These are phyloP conservation scores for Melampsora occidentalis DNA, from an alignment of 1,284 basidiomycete species.

Conservation along the genomic window DNA sequence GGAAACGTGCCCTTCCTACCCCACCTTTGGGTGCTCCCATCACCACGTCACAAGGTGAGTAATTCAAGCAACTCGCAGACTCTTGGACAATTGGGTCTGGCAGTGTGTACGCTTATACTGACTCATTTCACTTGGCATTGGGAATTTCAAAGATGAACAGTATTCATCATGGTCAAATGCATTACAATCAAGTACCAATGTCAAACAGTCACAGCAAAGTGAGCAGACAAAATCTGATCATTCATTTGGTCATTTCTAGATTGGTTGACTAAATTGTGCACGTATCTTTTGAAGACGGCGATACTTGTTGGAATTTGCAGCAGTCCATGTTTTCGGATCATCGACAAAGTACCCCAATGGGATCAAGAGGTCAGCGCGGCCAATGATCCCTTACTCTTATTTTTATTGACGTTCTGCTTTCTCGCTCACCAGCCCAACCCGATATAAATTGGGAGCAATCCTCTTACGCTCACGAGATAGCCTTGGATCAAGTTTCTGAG, in stretches of 20 bases:
- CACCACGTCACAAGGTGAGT: background rate
- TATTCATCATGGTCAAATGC: too few relatives aligned
- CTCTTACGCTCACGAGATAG: constrained; percentile 1
- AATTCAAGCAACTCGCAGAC: background rate
- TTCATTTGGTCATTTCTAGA: too few relatives aligned
- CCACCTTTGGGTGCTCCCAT: constrained; percentile 20
- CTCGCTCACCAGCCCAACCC: background rate
- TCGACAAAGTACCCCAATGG: background rate
- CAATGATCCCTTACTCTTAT: background rate
- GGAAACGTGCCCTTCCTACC: constrained; percentile 34
- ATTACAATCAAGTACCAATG: too few relatives aligned
- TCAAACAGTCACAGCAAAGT: too few relatives aligned
- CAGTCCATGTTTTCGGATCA: background rate
- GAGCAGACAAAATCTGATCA: too few relatives aligned
- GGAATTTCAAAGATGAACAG: too few relatives aligned
- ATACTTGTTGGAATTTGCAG: too few relatives aligned
- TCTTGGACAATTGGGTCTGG: too few relatives aligned
- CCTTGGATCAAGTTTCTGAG: background rate
- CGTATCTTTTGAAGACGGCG: too few relatives aligned
- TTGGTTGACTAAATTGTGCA: too few relatives aligned
- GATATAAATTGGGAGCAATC: background rate
- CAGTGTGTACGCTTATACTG: too few relatives aligned
- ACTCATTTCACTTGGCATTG: too few relatives aligned
- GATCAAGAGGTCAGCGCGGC: background rate
- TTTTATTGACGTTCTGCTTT: background rate